Base-by-base conservation (phyloP, 139 green algal species). In the Chlamydomonas schloesseri region DNA sequence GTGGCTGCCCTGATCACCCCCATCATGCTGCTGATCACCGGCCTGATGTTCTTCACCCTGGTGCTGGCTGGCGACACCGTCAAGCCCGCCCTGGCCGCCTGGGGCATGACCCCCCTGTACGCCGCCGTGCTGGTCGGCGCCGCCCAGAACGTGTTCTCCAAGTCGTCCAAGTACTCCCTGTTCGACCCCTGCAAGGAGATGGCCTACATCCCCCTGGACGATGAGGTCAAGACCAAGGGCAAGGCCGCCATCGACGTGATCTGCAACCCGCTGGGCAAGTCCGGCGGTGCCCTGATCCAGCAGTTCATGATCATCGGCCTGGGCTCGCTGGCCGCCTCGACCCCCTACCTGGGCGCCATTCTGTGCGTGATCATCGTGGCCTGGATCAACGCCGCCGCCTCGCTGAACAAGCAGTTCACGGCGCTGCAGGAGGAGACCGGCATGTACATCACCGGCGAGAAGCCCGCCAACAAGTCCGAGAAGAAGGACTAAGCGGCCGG, bases 101-200 rank as follows among this genome's bases (percentile, higher is more conserved):
- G 97, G 53, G 97, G 96, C 84, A 81, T 99, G 75, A 99, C 97
- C 5, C 98, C 97, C 5, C 94, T 99, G 67, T 96, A 98, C 86
- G 96, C 97, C 26, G 98, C 98, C 31, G 98, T 99, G 84, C 94
- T 99, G 78, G 96, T 99, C 14, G 98, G 98, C 58, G 98, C 97
- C 23, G 96, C 96, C 10, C 97, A 99, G 93, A 99, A 99, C 94
- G 97, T 99, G 76, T 99, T 99, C 95, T 97, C 93, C 87, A 99
- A 99, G 95, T 94, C 89, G 57, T 93, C 96, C 92, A 99, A 99
- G 95, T 99, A 99, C 95, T 96, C 94, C 34, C 95, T 99, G 78
- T 99, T 99, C 88, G 98, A 99, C 93, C 98, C 98, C 70, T 99
- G 98, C 97, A 99, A 99, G 94, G 98, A 99, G 94, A 99, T 99